phyloP scores from a whole-genome alignment of 2,329 filamentous ascomycete genomes.

The Hypoxylon sp. region DNA sequence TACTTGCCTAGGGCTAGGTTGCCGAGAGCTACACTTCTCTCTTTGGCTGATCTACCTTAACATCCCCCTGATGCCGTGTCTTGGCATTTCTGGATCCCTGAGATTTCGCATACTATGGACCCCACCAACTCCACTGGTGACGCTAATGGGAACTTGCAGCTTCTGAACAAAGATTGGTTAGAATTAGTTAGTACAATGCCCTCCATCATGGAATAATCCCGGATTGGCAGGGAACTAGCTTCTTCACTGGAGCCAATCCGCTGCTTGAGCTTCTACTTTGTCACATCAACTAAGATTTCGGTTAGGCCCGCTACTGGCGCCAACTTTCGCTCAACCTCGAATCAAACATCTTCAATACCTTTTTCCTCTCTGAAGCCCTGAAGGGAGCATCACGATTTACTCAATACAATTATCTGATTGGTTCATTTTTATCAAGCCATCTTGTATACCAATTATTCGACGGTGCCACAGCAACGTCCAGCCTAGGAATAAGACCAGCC shows the following conservation, averaged over 20 bases:
- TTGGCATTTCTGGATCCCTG: slow-evolving; percentile 40
- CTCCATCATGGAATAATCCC: slow-evolving; percentile 36
- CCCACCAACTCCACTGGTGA: slow-evolving; percentile 29
- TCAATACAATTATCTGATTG: slow-evolving; percentile 23
- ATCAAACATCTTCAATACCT: slow-evolving; percentile 32
- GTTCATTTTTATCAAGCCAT: slow-evolving; percentile 8
- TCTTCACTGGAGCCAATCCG: slow-evolving; percentile 42
- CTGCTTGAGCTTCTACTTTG: slow-evolving; percentile 33
- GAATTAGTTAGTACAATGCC: slow-evolving; percentile 32
- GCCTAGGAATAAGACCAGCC: slow-evolving; percentile 16
- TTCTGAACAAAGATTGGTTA: slow-evolving; percentile 44
- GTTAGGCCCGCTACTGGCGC: slow-evolving; percentile 41
- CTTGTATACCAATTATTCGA: slow-evolving; percentile 25
- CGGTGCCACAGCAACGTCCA: slow-evolving; percentile 36
- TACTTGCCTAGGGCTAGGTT: slow-evolving; percentile 13
- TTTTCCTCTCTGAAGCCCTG: slow-evolving; percentile 10
- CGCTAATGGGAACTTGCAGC: slow-evolving; percentile 45
- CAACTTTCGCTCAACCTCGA: slow-evolving; percentile 38
- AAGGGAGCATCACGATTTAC: slow-evolving; percentile 19
- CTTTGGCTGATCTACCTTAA: slow-evolving; percentile 32
- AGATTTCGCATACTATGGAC: slow-evolving; percentile 37
- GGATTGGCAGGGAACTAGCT: slow-evolving; percentile 37
- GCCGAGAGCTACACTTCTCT: slow-evolving; percentile 13
- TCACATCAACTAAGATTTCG: slow-evolving; percentile 45
- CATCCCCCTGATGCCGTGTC: slow-evolving; percentile 36